Evolutionary conservation across 805 yeast genomes (phyloP).

Genomic region (Ogataea zsoltii): DNA sequence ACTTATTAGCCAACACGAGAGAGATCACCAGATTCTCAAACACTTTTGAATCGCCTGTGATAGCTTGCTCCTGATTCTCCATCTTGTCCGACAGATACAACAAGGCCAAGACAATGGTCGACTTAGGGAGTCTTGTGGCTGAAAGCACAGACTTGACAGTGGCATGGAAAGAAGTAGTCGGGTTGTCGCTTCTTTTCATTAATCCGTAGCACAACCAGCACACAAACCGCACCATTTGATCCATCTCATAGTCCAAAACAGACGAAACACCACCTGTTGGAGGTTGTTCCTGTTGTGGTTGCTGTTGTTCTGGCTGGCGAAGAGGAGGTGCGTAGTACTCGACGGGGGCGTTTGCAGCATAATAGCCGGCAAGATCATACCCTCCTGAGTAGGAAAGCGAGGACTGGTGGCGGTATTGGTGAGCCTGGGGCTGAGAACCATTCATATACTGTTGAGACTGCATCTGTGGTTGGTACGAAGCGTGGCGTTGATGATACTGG

Average conservation of each 20-base stretch:
- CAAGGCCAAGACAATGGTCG: conserved; percentile 77
- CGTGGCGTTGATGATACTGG: conserved; percentile 25
- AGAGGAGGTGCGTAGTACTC: conserved; percentile 13
- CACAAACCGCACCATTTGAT: conserved; percentile 76
- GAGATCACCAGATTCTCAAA: conserved; percentile 65
- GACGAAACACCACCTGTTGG: conserved; percentile 70
- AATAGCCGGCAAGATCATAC: conserved; percentile 17
- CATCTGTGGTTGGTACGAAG: conserved; percentile 18
- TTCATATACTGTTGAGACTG: conserved; percentile 15
- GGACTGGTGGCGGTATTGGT: conserved; percentile 22
- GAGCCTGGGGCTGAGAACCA: conserved; percentile 13
- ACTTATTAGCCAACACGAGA: conserved; percentile 84
- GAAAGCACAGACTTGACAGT: conserved; percentile 68
- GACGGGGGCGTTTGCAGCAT: conserved; percentile 10
- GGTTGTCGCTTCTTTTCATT: conserved; percentile 50
- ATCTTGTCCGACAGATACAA: conserved; percentile 68
- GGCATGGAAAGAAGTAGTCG: conserved; percentile 54
- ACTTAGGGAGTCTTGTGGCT: conserved; percentile 85
- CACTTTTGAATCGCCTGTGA: conserved; percentile 38
- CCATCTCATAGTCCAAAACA: conserved; percentile 77
- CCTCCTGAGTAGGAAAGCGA: conserved; percentile 22
- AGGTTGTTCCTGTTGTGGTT: neutral
- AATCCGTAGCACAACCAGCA: conserved; percentile 72
- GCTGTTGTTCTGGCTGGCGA: conserved; percentile 20
- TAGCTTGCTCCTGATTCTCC: conserved; percentile 37